Percentiles rank a stretch among this genome's conserved stretches.
These are phyloP conservation scores for Aspergillus aculeatus DNA, from an alignment of 2,329 filamentous ascomycete species.

Conservation along the genomic window DNA sequence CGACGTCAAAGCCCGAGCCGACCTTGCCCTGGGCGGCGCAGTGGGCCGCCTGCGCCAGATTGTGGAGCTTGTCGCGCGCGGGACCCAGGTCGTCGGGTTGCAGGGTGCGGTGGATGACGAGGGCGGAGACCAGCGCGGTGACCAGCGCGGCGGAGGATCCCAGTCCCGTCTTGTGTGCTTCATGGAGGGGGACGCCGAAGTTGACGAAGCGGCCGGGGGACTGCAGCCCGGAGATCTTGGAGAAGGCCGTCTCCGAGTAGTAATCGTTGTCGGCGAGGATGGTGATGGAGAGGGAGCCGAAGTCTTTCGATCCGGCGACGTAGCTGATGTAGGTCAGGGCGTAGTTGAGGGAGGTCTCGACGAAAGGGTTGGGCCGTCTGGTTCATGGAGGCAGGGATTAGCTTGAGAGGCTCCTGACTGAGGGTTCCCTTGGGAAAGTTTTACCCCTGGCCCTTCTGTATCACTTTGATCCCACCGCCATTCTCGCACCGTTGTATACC, in stretches of 20 bases:
- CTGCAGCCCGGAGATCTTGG: conserved; percentile 28
- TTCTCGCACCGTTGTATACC: conserved; percentile 68
- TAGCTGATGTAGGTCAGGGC: conserved; percentile 73
- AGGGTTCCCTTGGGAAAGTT: conserved; percentile 2
- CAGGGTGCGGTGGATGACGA: conserved; percentile 44
- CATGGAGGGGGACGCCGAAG: conserved; percentile 71
- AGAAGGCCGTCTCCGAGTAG: conserved; percentile 70
- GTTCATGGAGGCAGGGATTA: not conserved
- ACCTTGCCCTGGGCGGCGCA: conserved; percentile 97
- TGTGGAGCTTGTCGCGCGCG: conserved; percentile 70
- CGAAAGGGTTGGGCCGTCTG: conserved; percentile 73
- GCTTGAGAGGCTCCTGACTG: conserved; percentile 24
- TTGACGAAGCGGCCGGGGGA: conserved; percentile 62
- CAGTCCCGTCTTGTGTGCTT: conserved; percentile 92
- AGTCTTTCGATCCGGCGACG: conserved; percentile 51
- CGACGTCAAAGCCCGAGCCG: conserved; percentile 93
- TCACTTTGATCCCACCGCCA: conserved; percentile 76
- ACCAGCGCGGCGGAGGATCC: conserved; percentile 94
- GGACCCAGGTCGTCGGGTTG: conserved; percentile 45
- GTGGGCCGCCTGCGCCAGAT: conserved; percentile 89
- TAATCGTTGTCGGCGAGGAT: conserved; percentile 96
- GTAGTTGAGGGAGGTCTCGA: conserved; percentile 88
- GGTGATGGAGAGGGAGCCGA: conserved; percentile 71
- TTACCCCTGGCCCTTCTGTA: conserved; percentile 55
- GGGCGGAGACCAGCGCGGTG: conserved; percentile 69